A percentile compares a stretch with the other conserved stretches of the same genome.
Evolutionary conservation across 2,329 filamentous ascomycete genomes (phyloP).

Genomic region (Colletotrichum caudatum): DNA sequence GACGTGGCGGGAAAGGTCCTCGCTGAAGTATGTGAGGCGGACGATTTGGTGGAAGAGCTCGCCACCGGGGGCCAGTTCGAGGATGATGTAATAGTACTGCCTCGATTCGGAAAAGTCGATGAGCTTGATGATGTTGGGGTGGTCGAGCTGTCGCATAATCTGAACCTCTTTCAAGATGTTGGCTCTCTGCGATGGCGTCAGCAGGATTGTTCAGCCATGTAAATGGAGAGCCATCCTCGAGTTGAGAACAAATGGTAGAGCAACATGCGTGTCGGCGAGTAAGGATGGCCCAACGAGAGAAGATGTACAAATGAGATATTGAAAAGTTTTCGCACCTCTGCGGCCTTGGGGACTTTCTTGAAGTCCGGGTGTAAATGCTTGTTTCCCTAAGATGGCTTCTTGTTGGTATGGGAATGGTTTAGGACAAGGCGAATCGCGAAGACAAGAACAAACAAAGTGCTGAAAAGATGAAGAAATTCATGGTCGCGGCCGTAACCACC

Average conservation of each 20-base stretch:
- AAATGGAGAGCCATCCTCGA: constrained; percentile 41
- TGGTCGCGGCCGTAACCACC: constrained; percentile 40
- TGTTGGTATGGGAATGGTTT: constrained; percentile 62
- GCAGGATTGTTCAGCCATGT: constrained; percentile 24
- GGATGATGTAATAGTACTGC: constrained; percentile 97
- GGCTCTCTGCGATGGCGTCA: constrained; percentile 74
- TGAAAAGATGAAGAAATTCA: constrained; percentile 44
- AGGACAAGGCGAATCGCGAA: constrained; percentile 39
- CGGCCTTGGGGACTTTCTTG: constrained; percentile 93
- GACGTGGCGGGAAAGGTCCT: constrained; percentile 93
- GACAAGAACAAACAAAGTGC: constrained; percentile 42
- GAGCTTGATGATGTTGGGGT: constrained; percentile 95
- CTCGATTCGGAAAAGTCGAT: constrained; percentile 93
- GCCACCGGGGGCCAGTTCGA: constrained; percentile 94
- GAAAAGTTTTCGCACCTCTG: constrained; percentile 84
- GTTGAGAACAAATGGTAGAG: constrained; percentile 40
- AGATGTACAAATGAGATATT: constrained; percentile 50
- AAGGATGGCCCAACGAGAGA: constrained; percentile 46
- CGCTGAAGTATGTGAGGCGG: constrained; percentile 97
- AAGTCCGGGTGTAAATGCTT: constrained; percentile 96
- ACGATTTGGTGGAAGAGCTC: constrained; percentile 99
- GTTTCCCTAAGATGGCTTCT: constrained; percentile 76
- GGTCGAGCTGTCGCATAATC: constrained; percentile 97
- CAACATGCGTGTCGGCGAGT: constrained; percentile 46
- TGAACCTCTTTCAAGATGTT: constrained; percentile 99